Evolutionary conservation across 768 basidiomycete species (phyloP).

Genomic region (Stropharia rugosoannulata): DNA sequence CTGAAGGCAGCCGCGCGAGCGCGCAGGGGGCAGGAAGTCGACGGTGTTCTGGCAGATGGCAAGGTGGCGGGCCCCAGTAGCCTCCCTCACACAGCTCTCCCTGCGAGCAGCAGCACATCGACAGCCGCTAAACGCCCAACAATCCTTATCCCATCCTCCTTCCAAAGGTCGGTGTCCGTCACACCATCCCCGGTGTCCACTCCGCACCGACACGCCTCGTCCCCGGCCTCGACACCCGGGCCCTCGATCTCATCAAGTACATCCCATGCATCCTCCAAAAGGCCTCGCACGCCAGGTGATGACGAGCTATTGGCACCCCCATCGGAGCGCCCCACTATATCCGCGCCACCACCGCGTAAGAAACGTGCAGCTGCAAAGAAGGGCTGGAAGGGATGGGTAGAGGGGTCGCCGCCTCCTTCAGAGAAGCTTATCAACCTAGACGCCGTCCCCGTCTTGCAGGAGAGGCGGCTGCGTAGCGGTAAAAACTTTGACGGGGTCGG

Average conservation of each 20-base stretch:
- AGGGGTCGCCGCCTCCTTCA: slow-evolving; percentile 79
- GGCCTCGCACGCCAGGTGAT: slow-evolving; percentile 74
- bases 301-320: slow-evolving; percentile 37
- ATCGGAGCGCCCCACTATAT: slow-evolving; percentile 12
- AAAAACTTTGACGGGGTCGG: slow-evolving; percentile 84
- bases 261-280: slow-evolving; percentile 78
- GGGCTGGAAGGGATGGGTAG: slow-evolving; percentile 92
- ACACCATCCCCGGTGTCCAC: slow-evolving; percentile 66
- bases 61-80: slow-evolving; percentile 27
- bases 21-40: slow-evolving; percentile 30
- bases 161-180: slow-evolving; percentile 70
- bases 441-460: slow-evolving; percentile 64
- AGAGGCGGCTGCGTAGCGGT: slow-evolving; percentile 79
- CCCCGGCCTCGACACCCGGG: slow-evolving; percentile 72
- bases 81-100: slow-evolving; percentile 22
- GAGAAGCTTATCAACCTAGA: slow-evolving; percentile 83
- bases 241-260: slow-evolving; percentile 73
- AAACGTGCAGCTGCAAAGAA: slow-evolving; percentile 71
- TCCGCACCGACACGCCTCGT: slow-evolving; percentile 42
- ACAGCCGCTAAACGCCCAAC: slow-evolving; percentile 66
- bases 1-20: slow-evolving; percentile 30
- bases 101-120: slow-evolving; percentile 35
- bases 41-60: slow-evolving; percentile 28
- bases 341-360: slow-evolving; percentile 35
- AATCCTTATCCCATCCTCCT: slow-evolving; percentile 62